phyloP scores from a whole-genome alignment of 306 rosid species.

The Trichosanthes truncata region DNA sequence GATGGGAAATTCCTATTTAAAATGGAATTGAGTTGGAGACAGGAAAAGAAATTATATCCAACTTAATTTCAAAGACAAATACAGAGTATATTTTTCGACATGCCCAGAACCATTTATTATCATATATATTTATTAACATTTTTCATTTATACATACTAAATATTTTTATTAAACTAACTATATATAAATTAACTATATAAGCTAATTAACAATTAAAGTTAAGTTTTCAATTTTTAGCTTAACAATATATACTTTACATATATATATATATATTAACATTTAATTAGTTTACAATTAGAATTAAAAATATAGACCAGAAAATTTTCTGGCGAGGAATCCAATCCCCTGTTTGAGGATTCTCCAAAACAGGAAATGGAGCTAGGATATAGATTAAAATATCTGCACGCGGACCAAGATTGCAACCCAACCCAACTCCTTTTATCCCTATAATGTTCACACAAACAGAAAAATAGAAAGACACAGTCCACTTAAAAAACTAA shows the following conservation, averaged over 20 bases:
- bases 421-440: background rate
- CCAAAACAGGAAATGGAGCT: background rate
- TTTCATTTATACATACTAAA: background rate
- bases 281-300: background rate
- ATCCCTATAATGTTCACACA: background rate
- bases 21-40: background rate
- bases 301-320: background rate
- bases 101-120: background rate
- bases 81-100: background rate
- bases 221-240: background rate
- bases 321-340: background rate
- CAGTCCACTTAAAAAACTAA: background rate
- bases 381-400: background rate
- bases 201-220: background rate
- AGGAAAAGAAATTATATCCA: background rate
- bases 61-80: background rate
- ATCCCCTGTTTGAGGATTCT: background rate
- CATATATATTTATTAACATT: background rate
- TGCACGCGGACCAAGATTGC: background rate
- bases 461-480: background rate
- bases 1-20: background rate
- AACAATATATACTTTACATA: background rate
- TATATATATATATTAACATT: background rate
- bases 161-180: background rate
- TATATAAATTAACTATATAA: background rate